phyloP scores from a whole-genome alignment of 2,329 filamentous ascomycete genomes.

The Tothia fuscella region DNA sequence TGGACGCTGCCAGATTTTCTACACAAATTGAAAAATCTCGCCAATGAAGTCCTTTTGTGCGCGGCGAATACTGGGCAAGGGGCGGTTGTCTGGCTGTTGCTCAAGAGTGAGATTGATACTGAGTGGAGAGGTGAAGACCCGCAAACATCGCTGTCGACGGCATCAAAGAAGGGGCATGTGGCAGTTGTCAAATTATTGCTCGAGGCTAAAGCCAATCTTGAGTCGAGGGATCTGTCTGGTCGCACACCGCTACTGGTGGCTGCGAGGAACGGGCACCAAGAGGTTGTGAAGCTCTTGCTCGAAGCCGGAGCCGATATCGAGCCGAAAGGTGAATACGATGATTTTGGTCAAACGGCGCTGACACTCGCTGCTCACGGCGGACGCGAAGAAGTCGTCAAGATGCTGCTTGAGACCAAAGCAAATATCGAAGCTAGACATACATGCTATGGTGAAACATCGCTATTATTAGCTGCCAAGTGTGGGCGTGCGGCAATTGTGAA shows the following conservation, averaged over 20 bases:
- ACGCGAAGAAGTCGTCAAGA: neutral
- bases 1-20: neutral
- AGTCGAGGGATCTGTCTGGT: too few species aligned
- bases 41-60: neutral
- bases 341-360: too few species aligned
- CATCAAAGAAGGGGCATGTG: neutral
- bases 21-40: neutral
- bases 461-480: neutral
- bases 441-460: neutral
- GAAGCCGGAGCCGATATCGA: too few species aligned
- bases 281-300: too few species aligned
- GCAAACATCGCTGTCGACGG: neutral
- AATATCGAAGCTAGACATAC: neutral
- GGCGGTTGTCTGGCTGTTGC: too few species aligned
- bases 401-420: constrained; percentile 1
- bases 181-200: too few species aligned
- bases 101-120: too few species aligned
- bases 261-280: too few species aligned
- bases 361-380: too few species aligned
- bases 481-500: neutral
- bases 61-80: neutral
- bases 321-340: too few species aligned
- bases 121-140: neutral
- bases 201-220: neutral
- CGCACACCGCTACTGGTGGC: too few species aligned